Evolutionary conservation across 768 basidiomycete species (phyloP).

Genomic region (Pleurotus tuoliensis): DNA sequence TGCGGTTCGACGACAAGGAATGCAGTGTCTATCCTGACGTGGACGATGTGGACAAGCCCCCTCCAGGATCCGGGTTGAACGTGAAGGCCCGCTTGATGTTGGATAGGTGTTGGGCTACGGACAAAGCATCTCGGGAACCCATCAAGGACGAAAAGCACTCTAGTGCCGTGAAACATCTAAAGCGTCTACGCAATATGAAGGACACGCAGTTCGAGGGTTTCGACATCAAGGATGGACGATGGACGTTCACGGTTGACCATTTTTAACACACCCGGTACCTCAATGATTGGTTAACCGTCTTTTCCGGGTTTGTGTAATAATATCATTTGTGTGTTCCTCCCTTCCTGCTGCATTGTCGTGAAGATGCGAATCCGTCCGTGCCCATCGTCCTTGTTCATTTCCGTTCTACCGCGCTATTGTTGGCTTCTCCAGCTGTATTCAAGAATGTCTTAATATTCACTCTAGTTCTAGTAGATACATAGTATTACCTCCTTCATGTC

Average conservation of each 20-base stretch:
- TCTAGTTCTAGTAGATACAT: background rate
- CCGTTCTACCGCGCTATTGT: too few species aligned
- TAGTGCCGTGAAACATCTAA: conserved; percentile 66
- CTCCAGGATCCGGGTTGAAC: conserved; percentile 83
- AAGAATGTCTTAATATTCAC: background rate
- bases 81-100: conserved; percentile 78
- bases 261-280: conserved; percentile 48
- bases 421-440: background rate
- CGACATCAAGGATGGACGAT: conserved; percentile 76
- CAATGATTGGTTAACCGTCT: background rate
- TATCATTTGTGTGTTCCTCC: conserved; percentile 4
- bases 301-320: conserved; percentile 7
- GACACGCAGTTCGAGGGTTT: conserved; percentile 83
- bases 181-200: conserved; percentile 79
- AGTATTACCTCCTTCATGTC: background rate
- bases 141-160: conserved; percentile 80
- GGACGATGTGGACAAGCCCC: conserved; percentile 81
- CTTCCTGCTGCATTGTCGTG: background rate
- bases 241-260: conserved; percentile 93
- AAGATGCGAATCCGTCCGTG: conserved; percentile 1
- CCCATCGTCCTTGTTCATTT: conserved; percentile 1
- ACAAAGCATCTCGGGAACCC: conserved; percentile 88
- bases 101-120: conserved; percentile 80
- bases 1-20: conserved; percentile 88
- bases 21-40: conserved; percentile 92